Base-by-base conservation (phyloP, 805 yeast genomes). In the Teunomyces tritomae region DNA sequence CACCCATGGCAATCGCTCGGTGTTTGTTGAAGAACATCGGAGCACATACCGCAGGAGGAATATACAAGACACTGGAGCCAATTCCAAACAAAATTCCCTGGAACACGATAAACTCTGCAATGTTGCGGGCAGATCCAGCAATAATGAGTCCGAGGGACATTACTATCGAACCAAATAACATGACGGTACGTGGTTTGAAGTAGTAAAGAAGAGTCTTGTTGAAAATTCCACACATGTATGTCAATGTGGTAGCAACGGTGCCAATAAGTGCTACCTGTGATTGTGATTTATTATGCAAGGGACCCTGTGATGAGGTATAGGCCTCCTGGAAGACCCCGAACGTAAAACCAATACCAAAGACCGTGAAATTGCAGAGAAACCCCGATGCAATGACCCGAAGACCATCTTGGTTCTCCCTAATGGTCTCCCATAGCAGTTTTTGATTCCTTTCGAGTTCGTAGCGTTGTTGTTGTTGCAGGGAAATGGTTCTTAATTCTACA, bases 281-380 rank as follows among this genome's bases (percentile, higher is more conserved):
- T 17, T 57, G 58, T 4, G 63, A 48, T 24, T 51, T 32, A 9
- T 45, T 20, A 5, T 43, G 26, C 17, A 70, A 50, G 3, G 74
- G 73, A 2, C 73, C 73, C 10, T 44, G 35, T 8, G 40, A 11
- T 2, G 67, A 53, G 1, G 59, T 51, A 39, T 69, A 69, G 49
- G 51, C 68, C 24, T 69, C 71, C 43, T 70, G 73, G 44, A 62
- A 70, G 5, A 70, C 66, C 49, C 74, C 74, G 46, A 59, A 70
- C 1, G 72, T 58, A 51, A 68, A 68, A 5, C 63, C 57, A 8
- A 67, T 57, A 1, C 74, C 74, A 49, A 70, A 67, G 2, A 68
- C 68, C 48, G 64, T 55, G 48, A 66, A 69, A 41, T 67, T 66
- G 33, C 58, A 52, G 3, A 57, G 20, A 40, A 59, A 58, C 8